Conservation (phyloP, 202 grass and related monocot species). For the Musa balbisiana region DNA sequence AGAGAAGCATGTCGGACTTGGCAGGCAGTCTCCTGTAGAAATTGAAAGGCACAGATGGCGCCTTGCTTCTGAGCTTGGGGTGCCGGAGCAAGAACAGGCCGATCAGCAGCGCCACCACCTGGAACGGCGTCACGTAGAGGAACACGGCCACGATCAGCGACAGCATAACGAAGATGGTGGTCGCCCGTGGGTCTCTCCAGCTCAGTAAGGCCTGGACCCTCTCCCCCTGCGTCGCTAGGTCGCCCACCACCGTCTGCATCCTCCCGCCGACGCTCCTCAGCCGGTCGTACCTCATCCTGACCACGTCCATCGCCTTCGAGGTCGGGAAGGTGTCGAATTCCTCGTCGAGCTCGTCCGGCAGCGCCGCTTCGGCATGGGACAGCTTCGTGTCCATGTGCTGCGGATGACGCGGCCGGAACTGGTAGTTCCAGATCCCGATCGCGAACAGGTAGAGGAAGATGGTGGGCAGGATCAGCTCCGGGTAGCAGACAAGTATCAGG, state of each 20-base stretch:
- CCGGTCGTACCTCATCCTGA: conserved; percentile 88
- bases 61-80: conserved; percentile 72
- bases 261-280: conserved; percentile 69
- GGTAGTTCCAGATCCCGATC: conserved; percentile 88
- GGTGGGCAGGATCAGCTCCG: conserved; percentile 91
- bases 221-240: conserved; percentile 89
- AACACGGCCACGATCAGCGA: conserved; percentile 65
- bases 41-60: conserved; percentile 87
- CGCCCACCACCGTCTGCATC: conserved; percentile 83
- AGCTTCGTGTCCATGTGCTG: conserved; percentile 91
- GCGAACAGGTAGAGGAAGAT: conserved; percentile 95
- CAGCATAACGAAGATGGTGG: conserved; percentile 78
- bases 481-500: conserved; percentile 87
- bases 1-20: conserved; percentile 77
- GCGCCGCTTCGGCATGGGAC: conserved; percentile 54
- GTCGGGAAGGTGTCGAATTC: conserved; percentile 90
- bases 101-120: conserved; percentile 58
- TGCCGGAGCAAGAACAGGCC: conserved; percentile 83
- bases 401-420: conserved; percentile 65
- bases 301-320: conserved; percentile 40
- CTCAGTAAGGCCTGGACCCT: conserved; percentile 71
- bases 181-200: conserved; percentile 85
- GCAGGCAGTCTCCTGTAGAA: conserved; percentile 95
- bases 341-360: conserved; percentile 93
- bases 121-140: conserved; percentile 87